These are phyloP conservation scores for Melampsora larici-populina DNA, from an alignment of 1,284 basidiomycete species.

Conservation along the genomic window DNA sequence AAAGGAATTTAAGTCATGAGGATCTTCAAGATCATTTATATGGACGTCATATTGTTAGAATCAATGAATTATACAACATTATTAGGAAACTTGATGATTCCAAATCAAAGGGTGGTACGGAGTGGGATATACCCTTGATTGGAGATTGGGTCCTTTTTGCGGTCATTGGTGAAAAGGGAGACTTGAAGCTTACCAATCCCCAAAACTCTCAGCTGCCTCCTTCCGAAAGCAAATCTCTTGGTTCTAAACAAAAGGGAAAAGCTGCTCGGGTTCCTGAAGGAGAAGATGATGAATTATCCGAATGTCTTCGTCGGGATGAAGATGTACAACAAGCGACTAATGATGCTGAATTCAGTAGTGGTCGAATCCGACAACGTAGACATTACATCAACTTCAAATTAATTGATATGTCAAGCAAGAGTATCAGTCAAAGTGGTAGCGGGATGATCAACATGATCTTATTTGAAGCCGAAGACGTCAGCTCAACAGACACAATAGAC, in stretches of 20 bases:
- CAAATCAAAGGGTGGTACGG: conserved; percentile 55
- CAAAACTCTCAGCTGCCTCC: not conserved
- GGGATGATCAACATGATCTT: conserved; percentile 75
- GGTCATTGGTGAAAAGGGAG: conserved; percentile 78
- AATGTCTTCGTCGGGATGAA: conserved; percentile 26
- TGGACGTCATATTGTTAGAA: conserved; percentile 79
- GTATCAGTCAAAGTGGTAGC: conserved; percentile 65
- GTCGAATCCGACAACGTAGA: conserved; percentile 58
- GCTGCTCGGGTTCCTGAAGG: conserved; percentile 28
- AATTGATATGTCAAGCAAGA: conserved; percentile 67
- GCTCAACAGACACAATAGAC: conserved; percentile 57
- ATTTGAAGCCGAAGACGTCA: conserved; percentile 73
- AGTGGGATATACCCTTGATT: conserved; percentile 82
- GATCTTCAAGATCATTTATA: conserved; percentile 76
- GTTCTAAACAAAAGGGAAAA: conserved; percentile 27
- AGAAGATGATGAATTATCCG: conserved; percentile 12
- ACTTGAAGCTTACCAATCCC: conserved; percentile 61
- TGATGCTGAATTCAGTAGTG: conserved; percentile 40
- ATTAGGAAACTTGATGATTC: conserved; percentile 72
- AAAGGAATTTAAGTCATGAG: conserved; percentile 67
- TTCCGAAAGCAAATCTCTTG: not conserved
- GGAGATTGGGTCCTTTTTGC: conserved; percentile 89
- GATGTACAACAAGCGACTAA: conserved; percentile 49
- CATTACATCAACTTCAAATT: conserved; percentile 85
- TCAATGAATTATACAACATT: conserved; percentile 80